Evolutionary conservation across 176 grass and related monocot genomes (phyloP), one percentile per base, ranked within the genome.

Genomic region (Metroxylon sagu): DNA sequence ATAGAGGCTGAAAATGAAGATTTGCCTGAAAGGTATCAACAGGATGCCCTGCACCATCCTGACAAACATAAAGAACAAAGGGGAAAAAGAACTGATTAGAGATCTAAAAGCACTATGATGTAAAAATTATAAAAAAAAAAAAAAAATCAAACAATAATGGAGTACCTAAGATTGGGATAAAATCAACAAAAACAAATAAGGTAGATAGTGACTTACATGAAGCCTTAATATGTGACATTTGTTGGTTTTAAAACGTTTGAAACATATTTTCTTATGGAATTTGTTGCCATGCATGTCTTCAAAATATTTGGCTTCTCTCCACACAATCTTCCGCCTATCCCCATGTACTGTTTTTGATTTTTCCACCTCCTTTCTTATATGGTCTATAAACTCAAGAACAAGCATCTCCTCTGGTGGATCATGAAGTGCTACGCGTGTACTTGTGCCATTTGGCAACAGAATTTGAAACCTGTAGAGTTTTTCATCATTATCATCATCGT

Each of bases 391-490:
- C 31, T 80, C 77, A 48, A 6, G 4, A 31, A 74, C 59, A 10
- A 29, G 18, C 31, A 80, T 80, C 5, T 68, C 60, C 30, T 79
- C 49, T 1, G 4, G 28, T 50, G 50, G 51, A 14, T 57, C 8
- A 26, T 26, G 62, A 53, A 80, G 4, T 6, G 57, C 21, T 43
- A 74, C 16, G 7, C 18, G 35, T 15, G 18, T 68, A 35, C 56
- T 80, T 50, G 19, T 14, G 2, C 77, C 77, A 50, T 61, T 51
- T 62, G 71, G 77, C 71, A 80, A 18, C n/a, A 68, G 57, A 56
- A 80, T 48, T 56, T 80, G 64, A 31, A 74, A 80, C 23, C 58
- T 52, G 62, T 80, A 80, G 2, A n/a, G 26, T 65, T 52, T 79
- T 43, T 43, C 35, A 26, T 0, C 14, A 66, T 31, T 43, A 66